Conservation (phyloP, 345 rosid genomes). For the Corchorus capsularis region DNA sequence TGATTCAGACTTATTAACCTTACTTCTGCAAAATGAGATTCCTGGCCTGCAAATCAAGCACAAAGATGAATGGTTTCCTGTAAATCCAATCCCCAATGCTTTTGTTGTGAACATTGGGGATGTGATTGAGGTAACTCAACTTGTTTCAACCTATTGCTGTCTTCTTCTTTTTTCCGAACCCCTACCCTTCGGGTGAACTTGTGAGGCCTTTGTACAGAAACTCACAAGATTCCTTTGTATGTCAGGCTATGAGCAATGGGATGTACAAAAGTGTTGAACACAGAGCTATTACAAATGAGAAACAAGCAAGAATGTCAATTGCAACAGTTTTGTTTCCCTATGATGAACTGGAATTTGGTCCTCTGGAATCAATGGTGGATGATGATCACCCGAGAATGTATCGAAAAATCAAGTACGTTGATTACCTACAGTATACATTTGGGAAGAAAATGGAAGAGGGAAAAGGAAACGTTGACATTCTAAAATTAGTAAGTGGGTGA, state of each 20-base stretch:
- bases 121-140: neutral
- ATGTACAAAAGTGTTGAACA: neutral
- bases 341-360: neutral
- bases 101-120: slow-evolving; percentile 32
- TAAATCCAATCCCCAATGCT: neutral
- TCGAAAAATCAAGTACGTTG: no score
- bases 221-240: no score
- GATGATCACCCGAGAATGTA: neutral
- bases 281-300: neutral
- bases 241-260: neutral
- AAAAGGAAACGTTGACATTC: no score
- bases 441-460: no score
- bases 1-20: neutral
- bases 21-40: slow-evolving; percentile 27
- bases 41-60: slow-evolving; percentile 33
- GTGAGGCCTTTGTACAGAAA: no score
- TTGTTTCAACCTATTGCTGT: neutral
- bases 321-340: neutral
- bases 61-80: neutral
- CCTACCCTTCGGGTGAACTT: no score
- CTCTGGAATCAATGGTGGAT: neutral
- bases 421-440: no score
- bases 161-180: no score
- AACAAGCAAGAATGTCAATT: neutral
- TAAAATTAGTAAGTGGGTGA: no score